phyloP scores from a whole-genome alignment of 441 rosid species.

The Populus tomentosa region DNA sequence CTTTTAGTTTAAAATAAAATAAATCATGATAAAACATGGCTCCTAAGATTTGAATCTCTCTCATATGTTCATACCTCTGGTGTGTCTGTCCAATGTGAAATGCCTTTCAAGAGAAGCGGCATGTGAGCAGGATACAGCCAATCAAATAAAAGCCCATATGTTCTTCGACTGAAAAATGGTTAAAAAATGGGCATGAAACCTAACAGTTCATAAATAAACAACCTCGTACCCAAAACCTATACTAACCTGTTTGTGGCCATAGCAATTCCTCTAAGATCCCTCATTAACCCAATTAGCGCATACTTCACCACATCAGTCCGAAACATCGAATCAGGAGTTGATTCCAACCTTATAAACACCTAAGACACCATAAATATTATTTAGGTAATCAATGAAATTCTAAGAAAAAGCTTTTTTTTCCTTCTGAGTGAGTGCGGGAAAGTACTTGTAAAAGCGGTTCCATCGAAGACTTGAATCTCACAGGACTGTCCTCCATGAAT shows the following conservation, averaged over 20 bases:
- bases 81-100: constrained; percentile 92
- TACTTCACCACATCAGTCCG: constrained; percentile 89
- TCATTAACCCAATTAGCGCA: constrained; percentile 92
- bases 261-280: constrained; percentile 95
- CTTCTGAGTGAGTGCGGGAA: neutral
- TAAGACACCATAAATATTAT: constrained; percentile 28
- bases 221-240: neutral
- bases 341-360: constrained; percentile 80
- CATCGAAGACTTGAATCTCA: constrained; percentile 96
- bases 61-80: constrained; percentile 68
- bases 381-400: neutral
- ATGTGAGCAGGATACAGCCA: constrained; percentile 98
- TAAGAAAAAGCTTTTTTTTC: neutral
- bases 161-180: constrained; percentile 65
- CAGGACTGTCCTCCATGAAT: constrained; percentile 93
- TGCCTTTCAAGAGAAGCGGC: constrained; percentile 90
- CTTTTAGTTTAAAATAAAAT: neutral
- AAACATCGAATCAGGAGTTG: constrained; percentile 86
- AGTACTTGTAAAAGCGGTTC: constrained; percentile 86
- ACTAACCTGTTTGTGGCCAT: constrained; percentile 94
- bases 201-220: neutral
- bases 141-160: constrained; percentile 91
- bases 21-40: constrained; percentile 1
- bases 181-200: constrained; percentile 4
- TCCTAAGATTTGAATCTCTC: neutral